These are phyloP conservation scores for Tagetes patula DNA, from an alignment of 129 eudicot genomes.

Conservation along the genomic window DNA sequence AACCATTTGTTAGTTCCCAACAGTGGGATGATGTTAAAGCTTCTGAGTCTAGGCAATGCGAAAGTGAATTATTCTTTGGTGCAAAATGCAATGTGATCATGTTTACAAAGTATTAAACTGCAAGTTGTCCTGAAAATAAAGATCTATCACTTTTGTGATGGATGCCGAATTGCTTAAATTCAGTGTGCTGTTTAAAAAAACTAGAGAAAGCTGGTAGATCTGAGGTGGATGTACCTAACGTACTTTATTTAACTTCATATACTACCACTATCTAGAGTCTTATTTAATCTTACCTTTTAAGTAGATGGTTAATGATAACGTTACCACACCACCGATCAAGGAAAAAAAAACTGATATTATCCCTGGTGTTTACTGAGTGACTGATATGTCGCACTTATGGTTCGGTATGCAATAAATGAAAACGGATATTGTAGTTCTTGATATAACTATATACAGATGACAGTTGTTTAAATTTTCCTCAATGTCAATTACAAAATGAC, in stretches of 20 bases:
- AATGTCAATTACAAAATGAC: background rate
- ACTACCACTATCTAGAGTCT: background rate
- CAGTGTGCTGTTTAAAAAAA: background rate
- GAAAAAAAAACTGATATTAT: background rate
- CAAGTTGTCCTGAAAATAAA: slow-evolving; percentile 3
- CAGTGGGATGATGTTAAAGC: slow-evolving; percentile 5
- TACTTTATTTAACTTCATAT: background rate
- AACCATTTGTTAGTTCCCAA: background rate
- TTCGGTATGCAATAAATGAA: slow-evolving; percentile 5
- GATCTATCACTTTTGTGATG: background rate
- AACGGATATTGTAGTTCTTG: background rate
- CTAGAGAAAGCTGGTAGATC: background rate
- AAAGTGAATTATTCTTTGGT: background rate
- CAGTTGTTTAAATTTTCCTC: background rate
- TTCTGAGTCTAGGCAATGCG: background rate
- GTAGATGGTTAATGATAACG: background rate
- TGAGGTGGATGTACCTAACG: background rate
- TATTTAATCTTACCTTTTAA: background rate
- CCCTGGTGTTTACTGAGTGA: background rate
- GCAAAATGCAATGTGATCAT: slow-evolving; percentile 8
- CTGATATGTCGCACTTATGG: background rate
- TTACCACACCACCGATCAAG: background rate
- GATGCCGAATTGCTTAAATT: background rate
- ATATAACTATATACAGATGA: background rate
- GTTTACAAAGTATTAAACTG: background rate